Base-by-base conservation (phyloP, 2,329 filamentous ascomycete species). In the Pseudomassariella vexata region DNA sequence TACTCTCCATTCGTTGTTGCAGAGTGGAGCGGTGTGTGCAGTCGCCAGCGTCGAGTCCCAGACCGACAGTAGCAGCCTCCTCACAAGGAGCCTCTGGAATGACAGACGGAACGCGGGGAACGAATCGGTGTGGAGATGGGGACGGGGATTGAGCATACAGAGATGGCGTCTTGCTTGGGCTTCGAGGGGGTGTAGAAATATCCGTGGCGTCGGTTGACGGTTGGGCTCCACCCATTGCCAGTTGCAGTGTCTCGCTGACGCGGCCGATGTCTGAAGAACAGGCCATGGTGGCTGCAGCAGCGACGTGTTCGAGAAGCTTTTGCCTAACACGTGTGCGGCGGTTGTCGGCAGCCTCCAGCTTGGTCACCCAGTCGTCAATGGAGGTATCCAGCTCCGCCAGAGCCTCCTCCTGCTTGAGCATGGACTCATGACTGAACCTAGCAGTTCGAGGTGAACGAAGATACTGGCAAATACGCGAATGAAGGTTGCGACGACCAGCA, bases 301-400 rank as follows among this genome's bases (percentile, higher is more conserved):
- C 84, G 32, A 89, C 79, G 49, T 90, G 85, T 57, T 90, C 84
- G 4, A 90, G 70, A 9, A 90, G 65, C 65, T 88, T 90, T 53
- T 89, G 83, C 22, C 83, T 74, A 26, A 90, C 77, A 6, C 82
- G 71, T 11, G 78, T 80, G 24, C 84, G 77, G 48, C 85, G 70
- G 52, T 88, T 86, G 56, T 90, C 85, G 8, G 83, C 82, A 41
- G 82, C 73, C 50, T 89, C 85, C n/a, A 89, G 71, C 60, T 89
- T 89, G 45, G 62, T 68, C 29, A 85, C 77, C 80, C 85, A 89
- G 51, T 87, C 82, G 47, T 89, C 85, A 41, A 90, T 89, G 3
- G 80, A 84, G 11, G 70, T 63, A 50, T 90, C 84, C 6, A 90
- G 71, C 53, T 88, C 84, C 2, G 79, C 76, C 9, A 90, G 66